Conservation (phyloP, 2,329 filamentous ascomycete genomes). For the Alternaria sp. region DNA sequence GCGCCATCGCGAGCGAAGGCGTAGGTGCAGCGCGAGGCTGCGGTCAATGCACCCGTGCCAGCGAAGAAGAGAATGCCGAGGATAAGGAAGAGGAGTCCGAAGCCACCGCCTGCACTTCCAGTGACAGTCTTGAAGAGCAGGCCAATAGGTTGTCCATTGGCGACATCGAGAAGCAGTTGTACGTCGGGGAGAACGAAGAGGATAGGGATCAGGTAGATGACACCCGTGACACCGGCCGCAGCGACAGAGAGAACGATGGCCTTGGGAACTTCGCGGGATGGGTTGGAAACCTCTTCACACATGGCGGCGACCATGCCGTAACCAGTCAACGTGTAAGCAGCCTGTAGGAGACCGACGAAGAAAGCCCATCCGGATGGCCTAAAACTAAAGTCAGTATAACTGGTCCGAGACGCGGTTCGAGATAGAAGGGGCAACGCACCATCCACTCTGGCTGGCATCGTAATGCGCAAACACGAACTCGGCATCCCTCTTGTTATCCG, state of each 20-base stretch:
- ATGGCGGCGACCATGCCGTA: constrained; percentile 77
- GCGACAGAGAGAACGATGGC: constrained; percentile 75
- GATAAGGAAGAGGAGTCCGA: constrained; percentile 77
- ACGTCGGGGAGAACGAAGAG: constrained; percentile 79
- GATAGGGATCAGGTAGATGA: constrained; percentile 75
- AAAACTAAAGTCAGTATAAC: not conserved
- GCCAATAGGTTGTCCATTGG: constrained; percentile 78
- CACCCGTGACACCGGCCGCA: constrained; percentile 70
- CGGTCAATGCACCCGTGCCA: constrained; percentile 76
- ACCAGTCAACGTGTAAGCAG: constrained; percentile 68
- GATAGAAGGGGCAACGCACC: constrained; percentile 52
- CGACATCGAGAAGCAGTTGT: constrained; percentile 67
- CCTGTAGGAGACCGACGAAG: constrained; percentile 74
- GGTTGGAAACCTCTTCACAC: constrained; percentile 76
- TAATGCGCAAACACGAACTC: constrained; percentile 74
- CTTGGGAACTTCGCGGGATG: constrained; percentile 73
- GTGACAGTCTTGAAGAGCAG: constrained; percentile 79
- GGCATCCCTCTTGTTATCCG: constrained; percentile 64
- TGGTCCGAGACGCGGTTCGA: not conserved
- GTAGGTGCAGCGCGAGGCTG: constrained; percentile 76
- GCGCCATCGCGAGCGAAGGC: constrained; percentile 79
- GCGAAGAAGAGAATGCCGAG: constrained; percentile 80
- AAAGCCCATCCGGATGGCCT: constrained; percentile 74
- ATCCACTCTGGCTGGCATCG: constrained; percentile 70
- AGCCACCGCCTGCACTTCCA: constrained; percentile 75